These are phyloP conservation scores for Rhinocladiella similis DNA, from an alignment of 2,329 filamentous ascomycete genomes.

Conservation along the genomic window DNA sequence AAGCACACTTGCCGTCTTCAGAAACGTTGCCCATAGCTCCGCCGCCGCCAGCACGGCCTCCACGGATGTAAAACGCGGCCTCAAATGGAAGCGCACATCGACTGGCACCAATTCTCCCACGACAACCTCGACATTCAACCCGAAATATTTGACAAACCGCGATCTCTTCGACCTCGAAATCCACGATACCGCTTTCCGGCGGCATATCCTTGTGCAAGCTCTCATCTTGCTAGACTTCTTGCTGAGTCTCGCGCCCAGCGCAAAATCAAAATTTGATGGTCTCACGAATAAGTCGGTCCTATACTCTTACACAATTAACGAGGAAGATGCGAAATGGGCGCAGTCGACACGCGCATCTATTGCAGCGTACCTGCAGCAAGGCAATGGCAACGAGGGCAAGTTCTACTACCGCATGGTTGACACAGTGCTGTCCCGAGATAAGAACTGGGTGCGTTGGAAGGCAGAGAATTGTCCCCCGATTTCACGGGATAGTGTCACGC, in stretches of 20 bases:
- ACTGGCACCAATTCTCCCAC: slow-evolving; percentile 44
- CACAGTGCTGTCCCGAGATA: slow-evolving; percentile 90
- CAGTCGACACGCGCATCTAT: slow-evolving; percentile 74
- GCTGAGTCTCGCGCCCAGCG: slow-evolving; percentile 78
- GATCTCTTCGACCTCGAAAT: slow-evolving; percentile 97
- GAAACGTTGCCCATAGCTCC: slow-evolving; percentile 67
- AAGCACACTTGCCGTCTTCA: slow-evolving; percentile 72
- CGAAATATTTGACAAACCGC: slow-evolving; percentile 96
- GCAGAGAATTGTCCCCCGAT: slow-evolving; percentile 90
- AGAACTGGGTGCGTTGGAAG: slow-evolving; percentile 99
- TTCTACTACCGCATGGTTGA: slow-evolving; percentile 97
- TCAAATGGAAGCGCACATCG: slow-evolving; percentile 66
- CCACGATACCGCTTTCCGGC: slow-evolving; percentile 88
- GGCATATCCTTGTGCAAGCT: slow-evolving; percentile 92
- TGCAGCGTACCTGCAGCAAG: slow-evolving; percentile 71
- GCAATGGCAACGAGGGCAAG: slow-evolving; percentile 70
- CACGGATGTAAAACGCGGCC: slow-evolving; percentile 64
- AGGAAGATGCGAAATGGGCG: slow-evolving; percentile 89
- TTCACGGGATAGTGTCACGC: slow-evolving; percentile 69
- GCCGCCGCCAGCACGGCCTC: slow-evolving; percentile 57
- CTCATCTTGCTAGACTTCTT: slow-evolving; percentile 94
- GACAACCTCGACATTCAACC: slow-evolving; percentile 75
- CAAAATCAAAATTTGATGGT: slow-evolving; percentile 75
- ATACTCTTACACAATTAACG: slow-evolving; percentile 72
- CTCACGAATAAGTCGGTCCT: slow-evolving; percentile 84